These are phyloP conservation scores for Dictyostelium gargantuum DNA, from an alignment of 208 protist species.

Conservation along the genomic window DNA sequence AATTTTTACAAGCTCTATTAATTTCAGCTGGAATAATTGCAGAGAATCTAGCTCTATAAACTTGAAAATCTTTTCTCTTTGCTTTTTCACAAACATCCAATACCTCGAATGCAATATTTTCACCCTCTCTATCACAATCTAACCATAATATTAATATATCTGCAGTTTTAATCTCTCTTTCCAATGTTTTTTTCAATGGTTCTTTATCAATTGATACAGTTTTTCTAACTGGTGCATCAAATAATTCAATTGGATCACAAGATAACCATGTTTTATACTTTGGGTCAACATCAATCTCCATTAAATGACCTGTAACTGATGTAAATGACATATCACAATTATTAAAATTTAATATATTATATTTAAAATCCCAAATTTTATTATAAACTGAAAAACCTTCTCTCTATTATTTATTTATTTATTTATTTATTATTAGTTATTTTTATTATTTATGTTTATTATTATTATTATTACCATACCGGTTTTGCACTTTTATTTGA, in stretches of 20 bases:
- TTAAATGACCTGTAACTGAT: slow-evolving; percentile 96
- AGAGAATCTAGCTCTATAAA: slow-evolving; percentile 88
- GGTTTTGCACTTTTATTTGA: not conserved
- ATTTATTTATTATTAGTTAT: not conserved
- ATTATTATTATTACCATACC: not conserved
- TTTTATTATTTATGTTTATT: too few species aligned
- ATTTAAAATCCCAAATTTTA: slow-evolving; percentile 87
- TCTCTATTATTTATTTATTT: slow-evolving; percentile 44
- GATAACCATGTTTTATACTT: slow-evolving; percentile 89
- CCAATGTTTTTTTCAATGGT: slow-evolving; percentile 86
- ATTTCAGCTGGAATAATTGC: slow-evolving; percentile 86
- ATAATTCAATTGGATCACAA: slow-evolving; percentile 91
- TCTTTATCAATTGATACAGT: slow-evolving; percentile 86
- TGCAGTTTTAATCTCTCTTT: slow-evolving; percentile 68
- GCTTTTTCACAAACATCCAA: slow-evolving; percentile 81
- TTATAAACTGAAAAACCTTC: slow-evolving; percentile 83
- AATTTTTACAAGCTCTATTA: slow-evolving; percentile 74
- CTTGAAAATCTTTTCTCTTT: slow-evolving; percentile 63
- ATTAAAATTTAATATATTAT: slow-evolving; percentile 84
- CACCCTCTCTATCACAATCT: slow-evolving; percentile 93
- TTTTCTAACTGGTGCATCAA: slow-evolving; percentile 89
- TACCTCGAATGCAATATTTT: slow-evolving; percentile 94
- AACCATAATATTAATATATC: slow-evolving; percentile 86
- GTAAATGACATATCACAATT: slow-evolving; percentile 93
- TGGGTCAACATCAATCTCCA: slow-evolving; percentile 89